Evolutionary conservation across 305 asterid genomes (phyloP).

Genomic region (Salvia sclarea): DNA sequence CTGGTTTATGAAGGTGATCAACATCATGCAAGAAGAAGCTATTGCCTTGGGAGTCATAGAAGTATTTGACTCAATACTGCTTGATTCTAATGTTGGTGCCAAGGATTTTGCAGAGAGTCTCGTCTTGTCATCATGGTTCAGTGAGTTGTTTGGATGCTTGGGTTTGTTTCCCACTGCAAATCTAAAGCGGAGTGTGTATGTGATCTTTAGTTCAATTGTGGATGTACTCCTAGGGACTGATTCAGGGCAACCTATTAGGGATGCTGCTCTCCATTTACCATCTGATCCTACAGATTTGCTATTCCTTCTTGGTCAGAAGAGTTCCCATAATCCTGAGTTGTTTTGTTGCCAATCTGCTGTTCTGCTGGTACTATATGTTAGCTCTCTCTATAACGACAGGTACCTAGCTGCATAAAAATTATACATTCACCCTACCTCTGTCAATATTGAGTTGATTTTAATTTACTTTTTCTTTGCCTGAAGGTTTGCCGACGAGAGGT

Average conservation of each 20-base stretch:
- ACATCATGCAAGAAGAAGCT: conserved; percentile 71
- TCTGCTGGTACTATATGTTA: conserved; percentile 61
- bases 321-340: conserved; percentile 61
- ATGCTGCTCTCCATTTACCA: conserved; percentile 65
- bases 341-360: conserved; percentile 71
- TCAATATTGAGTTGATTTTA: conserved; percentile 14
- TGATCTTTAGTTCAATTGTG: conserved; percentile 59
- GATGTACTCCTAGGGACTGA: conserved; percentile 71
- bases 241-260: conserved; percentile 67
- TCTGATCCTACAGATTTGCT: conserved; percentile 89
- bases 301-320: conserved; percentile 84
- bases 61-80: conserved; percentile 63
- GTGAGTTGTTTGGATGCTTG: conserved; percentile 78
- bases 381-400: conserved; percentile 88
- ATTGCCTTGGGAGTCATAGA: conserved; percentile 75
- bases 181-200: conserved; percentile 68
- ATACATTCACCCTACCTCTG: conserved; percentile 12
- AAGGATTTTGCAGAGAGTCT: conserved; percentile 57
- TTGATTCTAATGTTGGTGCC: conserved; percentile 50
- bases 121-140: conserved; percentile 84
- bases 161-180: conserved; percentile 77
- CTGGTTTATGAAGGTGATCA: conserved; percentile 62
- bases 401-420: conserved; percentile 34
- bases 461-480: conserved; percentile 1
- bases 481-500: conserved; percentile 85